Evolutionary conservation across 2,329 filamentous ascomycete species (phyloP), one percentile per base, ranked within the genome.

Genomic region (Cercospora sp.): DNA sequence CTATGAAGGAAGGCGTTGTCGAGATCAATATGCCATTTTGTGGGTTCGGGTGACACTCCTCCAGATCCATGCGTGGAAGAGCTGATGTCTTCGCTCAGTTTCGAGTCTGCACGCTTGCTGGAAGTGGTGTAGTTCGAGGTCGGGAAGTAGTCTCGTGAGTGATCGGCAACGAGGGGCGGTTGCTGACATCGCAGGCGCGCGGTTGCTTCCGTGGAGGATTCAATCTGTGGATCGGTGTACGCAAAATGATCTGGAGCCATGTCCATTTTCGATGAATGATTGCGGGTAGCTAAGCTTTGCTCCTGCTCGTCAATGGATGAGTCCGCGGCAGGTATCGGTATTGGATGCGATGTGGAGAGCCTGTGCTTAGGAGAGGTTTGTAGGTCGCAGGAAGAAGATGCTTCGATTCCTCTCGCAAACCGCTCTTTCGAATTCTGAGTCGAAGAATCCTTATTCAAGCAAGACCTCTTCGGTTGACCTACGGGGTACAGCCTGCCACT

Each of bases 401-500:
- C 40, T n/a, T 45, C 21, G 59, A 45, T 61, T 24, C 7, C 21
- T 51, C 18, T 26, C 12, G 21, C 45, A 51, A 51, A 24, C 45
- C 18, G 45, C 45, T 51, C 45, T 32, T 49, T 63, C 26, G 60
- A 49, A n/a, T n/a, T 28, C 13, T 13, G 37, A 2, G 7, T 30
- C 16, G 40, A n/a, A 13, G 10, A n/a, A 26, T 51, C 7, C n/a
- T 40, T 60, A 1, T 18, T 7, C 12, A 37, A 63, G 61, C 45
- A 37, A 63, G 45, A 51, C n/a, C 28, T 49, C 18, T 40, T 34
- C 5, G 43, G 28, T 9, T 45, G 30, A 21, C 32, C 12, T n/a
- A 55, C 37, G n/a, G 62, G 62, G 24, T 64, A 64, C 26, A 51
- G 32, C 62, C 51, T 64, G 62, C 62, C 62, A 64, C 34, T 64